phyloP scores from a whole-genome alignment of 441 rosid genomes.

The Bocquillonia castaneifolia region DNA sequence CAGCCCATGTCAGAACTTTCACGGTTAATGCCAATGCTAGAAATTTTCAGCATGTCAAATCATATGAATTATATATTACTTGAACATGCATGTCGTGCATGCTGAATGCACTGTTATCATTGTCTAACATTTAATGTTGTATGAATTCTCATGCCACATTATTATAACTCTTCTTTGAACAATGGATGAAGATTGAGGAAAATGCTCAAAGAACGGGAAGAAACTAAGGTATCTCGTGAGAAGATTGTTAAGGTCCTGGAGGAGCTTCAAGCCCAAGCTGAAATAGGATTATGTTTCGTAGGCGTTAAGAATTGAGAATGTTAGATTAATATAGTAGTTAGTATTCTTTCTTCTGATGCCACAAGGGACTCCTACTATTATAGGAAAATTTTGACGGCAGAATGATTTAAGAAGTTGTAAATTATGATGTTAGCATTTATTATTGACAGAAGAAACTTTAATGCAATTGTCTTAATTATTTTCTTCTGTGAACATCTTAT shows the following conservation, averaged over 20 bases:
- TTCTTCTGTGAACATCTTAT: not conserved
- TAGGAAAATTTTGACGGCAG: not conserved
- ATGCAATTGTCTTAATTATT: not conserved
- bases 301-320: slow-evolving; percentile 56
- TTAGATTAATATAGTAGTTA: slow-evolving; percentile 1
- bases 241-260: slow-evolving; percentile 74
- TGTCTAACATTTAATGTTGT: slow-evolving; percentile 5
- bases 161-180: slow-evolving; percentile 5
- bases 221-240: slow-evolving; percentile 50
- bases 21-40: not conserved
- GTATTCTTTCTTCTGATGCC: not conserved
- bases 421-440: not conserved
- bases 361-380: not conserved
- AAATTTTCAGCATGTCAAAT: not conserved
- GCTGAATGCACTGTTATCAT: not conserved
- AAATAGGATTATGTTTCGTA: slow-evolving; percentile 90
- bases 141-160: not conserved
- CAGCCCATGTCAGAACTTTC: not conserved
- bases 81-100: not conserved
- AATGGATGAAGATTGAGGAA: slow-evolving; percentile 59
- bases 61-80: too few relatives aligned
- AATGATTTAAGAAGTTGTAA: slow-evolving; percentile 1
- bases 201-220: slow-evolving; percentile 58
- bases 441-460: not conserved
- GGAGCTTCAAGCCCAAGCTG: slow-evolving; percentile 95